Evolutionary conservation across 2,329 filamentous ascomycete species (phyloP).

Genomic region (Shiraia bambusicola): DNA sequence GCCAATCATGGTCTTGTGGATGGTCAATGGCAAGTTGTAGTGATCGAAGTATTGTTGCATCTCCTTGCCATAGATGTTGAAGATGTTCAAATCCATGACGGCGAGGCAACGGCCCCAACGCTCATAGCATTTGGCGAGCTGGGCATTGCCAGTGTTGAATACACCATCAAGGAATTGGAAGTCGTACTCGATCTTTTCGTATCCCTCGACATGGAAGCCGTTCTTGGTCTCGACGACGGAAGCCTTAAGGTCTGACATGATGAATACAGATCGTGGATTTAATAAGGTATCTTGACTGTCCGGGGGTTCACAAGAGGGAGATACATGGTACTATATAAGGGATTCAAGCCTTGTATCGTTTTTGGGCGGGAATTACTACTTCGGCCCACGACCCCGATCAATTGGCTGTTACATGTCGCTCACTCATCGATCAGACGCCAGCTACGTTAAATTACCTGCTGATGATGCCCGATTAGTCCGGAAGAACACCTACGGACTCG

Average conservation of each 20-base stretch:
- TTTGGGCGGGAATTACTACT: constrained; percentile 12
- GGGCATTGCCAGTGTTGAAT: constrained; percentile 61
- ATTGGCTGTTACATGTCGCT: constrained; percentile 26
- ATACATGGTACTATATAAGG: constrained; percentile 21
- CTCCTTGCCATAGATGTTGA: constrained; percentile 64
- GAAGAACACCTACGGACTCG: constrained; percentile 26
- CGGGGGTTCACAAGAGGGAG: constrained; percentile 13
- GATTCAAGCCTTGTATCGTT: constrained; percentile 10
- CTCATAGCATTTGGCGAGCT: constrained; percentile 66
- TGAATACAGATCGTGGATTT: constrained; percentile 21
- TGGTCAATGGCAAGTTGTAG: constrained; percentile 61
- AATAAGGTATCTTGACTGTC: constrained; percentile 29
- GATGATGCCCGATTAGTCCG: constrained; percentile 21
- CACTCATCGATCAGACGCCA: constrained; percentile 26
- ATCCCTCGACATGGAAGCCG: constrained; percentile 71
- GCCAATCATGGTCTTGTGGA: constrained; percentile 73
- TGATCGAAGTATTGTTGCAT: constrained; percentile 69
- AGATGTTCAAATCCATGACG: constrained; percentile 72
- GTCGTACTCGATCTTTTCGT: constrained; percentile 76
- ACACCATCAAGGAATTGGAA: constrained; percentile 72
- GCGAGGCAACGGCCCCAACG: constrained; percentile 66
- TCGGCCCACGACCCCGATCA: constrained; percentile 18
- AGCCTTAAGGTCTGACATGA: constrained; percentile 69
- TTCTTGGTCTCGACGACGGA: constrained; percentile 63
- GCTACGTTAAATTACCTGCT: constrained; percentile 22